Conservation (phyloP, 176 grass and related monocot species). For the Secale cereale region DNA sequence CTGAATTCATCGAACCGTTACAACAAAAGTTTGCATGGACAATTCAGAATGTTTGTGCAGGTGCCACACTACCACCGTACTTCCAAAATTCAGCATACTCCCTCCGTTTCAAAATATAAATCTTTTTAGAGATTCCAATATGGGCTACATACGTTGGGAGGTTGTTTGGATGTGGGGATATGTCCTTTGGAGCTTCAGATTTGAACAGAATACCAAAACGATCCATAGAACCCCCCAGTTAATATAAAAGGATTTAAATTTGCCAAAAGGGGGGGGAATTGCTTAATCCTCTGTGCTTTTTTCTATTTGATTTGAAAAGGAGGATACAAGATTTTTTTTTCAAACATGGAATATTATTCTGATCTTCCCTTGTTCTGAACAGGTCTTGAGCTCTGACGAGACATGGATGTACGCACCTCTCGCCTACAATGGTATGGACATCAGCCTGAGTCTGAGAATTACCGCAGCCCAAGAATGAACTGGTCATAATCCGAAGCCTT, state of each 20-base stretch:
- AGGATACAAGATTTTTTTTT: neutral
- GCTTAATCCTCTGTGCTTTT: neutral
- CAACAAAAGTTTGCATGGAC: neutral
- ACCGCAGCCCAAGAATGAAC: conserved; percentile 8
- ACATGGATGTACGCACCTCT: conserved; percentile 47
- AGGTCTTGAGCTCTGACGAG: conserved; percentile 46
- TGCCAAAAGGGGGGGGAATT: neutral
- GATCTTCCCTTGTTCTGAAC: neutral
- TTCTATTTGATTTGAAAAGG: too few relatives aligned
- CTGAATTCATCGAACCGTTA: neutral
- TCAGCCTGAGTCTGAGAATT: neutral
- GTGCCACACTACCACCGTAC: neutral
- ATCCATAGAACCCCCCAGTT: neutral
- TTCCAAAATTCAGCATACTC: neutral
- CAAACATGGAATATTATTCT: neutral
- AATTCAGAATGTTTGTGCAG: neutral
- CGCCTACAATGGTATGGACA: conserved; percentile 31
- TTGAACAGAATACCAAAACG: neutral
- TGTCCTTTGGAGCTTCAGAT: neutral
- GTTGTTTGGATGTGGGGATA: neutral
- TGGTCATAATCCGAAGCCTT: neutral
- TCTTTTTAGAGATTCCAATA: too few relatives aligned
- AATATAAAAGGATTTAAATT: neutral
- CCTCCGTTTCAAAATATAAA: too few relatives aligned
- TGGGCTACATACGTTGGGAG: neutral